phyloP scores from a whole-genome alignment of 176 grass and related monocot genomes.

The Saccharum officinarum region DNA sequence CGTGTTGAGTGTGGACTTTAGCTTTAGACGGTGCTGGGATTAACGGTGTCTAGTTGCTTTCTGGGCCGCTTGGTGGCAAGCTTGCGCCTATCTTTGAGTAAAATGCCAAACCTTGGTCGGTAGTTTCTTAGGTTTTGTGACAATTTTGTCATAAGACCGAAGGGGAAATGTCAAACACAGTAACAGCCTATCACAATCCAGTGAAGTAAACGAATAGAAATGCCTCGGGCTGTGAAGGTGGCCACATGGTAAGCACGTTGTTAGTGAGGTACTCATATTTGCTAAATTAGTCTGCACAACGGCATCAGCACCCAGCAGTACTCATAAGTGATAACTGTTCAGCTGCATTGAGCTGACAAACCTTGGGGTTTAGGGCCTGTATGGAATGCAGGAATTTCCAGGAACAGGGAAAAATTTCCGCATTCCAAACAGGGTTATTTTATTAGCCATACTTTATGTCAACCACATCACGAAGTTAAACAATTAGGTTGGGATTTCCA shows the following conservation, averaged over 20 bases:
- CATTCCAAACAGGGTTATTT: background rate
- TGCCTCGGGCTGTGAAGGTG: background rate
- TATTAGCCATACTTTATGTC: background rate
- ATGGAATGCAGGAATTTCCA: too few relatives aligned
- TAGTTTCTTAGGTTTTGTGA: background rate
- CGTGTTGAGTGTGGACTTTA: constrained; percentile 22
- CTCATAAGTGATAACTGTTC: background rate
- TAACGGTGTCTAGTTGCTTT: background rate
- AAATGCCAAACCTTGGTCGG: background rate
- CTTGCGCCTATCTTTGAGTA: background rate
- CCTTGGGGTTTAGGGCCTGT: background rate
- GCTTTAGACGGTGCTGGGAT: background rate
- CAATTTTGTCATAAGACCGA: background rate
- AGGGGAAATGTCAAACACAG: background rate
- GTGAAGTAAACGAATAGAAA: background rate
- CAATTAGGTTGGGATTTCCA: background rate
- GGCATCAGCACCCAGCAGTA: background rate
- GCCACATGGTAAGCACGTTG: constrained; percentile 31
- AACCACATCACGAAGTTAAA: background rate
- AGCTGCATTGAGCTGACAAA: background rate
- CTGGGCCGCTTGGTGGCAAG: background rate
- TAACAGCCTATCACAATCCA: background rate
- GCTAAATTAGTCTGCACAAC: background rate
- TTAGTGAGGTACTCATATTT: background rate
- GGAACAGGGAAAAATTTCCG: too few relatives aligned